Evolutionary conservation across 2,329 filamentous ascomycete species (phyloP), one percentile per base, ranked within the genome.

Genomic region (Neonectria faginata): DNA sequence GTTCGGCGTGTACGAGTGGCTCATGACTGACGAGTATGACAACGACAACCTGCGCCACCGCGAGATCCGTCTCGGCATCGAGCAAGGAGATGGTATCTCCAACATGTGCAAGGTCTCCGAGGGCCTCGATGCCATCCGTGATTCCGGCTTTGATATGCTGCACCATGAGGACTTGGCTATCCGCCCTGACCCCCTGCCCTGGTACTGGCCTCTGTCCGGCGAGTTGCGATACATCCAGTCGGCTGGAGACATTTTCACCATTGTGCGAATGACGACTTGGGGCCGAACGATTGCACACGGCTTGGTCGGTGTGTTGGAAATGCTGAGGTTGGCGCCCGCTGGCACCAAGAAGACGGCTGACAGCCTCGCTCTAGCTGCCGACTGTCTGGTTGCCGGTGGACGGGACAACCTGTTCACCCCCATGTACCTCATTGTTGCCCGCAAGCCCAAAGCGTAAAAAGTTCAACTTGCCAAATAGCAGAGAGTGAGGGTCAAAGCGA

Each of bases 1-100:
- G 56, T 99, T 98, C 74, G 96, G 95, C 77, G 95, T 98, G 57
- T 99, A 98, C 82, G 96, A 99, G 82, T 98, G 96, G 96, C 86
- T 98, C 76, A 98, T 99, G 96, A 98, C 94, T 7, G 94, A 97
- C 68, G 84, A 90, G 25, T 99, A 97, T 81, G 92, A 98, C 83
- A 95, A 97, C 78, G 85, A 91, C 65, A 94, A 97, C 85, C 80
- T 92, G 1, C 85, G 89, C 75, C 96, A 98, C 84, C 92, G 94
- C 71, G 89, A 92, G 78, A 96, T 98, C 76, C 92, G 96, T 69
- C 89, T 97, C 18, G 94, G 92, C 69, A 99, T 99, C 70, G 96
- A 99, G 85, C 90, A 93, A 78, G 96, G 96, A 75, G 91, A 98
- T 76, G 96, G 96, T 72, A 98, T 99, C 79, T 94, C 93, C 75